Evolutionary conservation across 371 early-diverging fungal species (phyloP).

Genomic region (Lichtheimia hyalospora): DNA sequence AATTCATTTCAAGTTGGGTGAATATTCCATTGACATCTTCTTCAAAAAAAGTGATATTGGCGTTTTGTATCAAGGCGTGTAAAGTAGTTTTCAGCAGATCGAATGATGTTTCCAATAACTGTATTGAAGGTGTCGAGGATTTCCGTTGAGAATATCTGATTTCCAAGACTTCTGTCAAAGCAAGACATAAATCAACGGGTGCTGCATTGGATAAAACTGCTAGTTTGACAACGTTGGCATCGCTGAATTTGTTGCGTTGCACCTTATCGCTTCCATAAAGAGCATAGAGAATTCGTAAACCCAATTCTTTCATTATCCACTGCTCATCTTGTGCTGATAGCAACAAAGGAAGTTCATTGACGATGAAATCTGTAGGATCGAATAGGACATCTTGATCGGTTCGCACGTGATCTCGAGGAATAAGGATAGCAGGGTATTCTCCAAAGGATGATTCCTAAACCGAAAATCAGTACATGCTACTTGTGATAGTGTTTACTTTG

Average conservation of each 20-base stretch:
- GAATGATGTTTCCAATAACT: too few species aligned
- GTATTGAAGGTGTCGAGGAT: too few species aligned
- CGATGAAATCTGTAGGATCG: background rate
- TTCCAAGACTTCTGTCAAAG: background rate
- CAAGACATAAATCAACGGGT: background rate
- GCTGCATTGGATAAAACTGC: background rate
- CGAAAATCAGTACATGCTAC: background rate
- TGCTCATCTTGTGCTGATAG: too few species aligned
- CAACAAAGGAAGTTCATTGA: background rate
- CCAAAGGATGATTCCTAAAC: background rate
- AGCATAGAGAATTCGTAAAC: background rate
- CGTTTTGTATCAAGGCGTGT: too few species aligned
- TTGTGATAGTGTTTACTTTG: background rate
- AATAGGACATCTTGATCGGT: background rate
- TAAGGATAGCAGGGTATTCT: background rate
- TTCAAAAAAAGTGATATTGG: too few species aligned
- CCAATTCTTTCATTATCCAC: background rate
- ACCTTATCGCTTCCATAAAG: constrained; percentile 1
- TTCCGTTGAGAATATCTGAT: too few species aligned
- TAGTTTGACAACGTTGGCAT: too few species aligned
- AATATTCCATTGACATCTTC: background rate
- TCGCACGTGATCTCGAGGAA: background rate
- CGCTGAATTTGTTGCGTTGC: too few species aligned
- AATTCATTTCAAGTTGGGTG: background rate
- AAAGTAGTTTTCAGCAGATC: too few species aligned